These are phyloP conservation scores for Neopestalotiopsis sp. DNA, from an alignment of 2,329 filamentous ascomycete species.

Conservation along the genomic window DNA sequence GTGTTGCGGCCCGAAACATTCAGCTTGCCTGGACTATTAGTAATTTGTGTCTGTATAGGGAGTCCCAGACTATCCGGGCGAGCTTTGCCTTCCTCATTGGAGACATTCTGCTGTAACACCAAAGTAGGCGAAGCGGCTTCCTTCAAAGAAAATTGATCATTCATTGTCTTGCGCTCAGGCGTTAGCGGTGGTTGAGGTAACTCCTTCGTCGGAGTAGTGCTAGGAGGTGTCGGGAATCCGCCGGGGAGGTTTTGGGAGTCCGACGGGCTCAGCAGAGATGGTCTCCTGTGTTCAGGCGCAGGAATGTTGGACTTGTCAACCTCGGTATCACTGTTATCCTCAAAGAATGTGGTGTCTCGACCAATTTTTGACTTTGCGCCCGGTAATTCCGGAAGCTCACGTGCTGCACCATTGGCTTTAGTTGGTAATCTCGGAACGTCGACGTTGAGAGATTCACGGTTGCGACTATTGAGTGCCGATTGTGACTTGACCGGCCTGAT, in stretches of 20 bases:
- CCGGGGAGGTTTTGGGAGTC: constrained; percentile 6
- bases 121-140: constrained; percentile 24
- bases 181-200: constrained; percentile 1
- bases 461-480: constrained; percentile 39
- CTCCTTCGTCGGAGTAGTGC: constrained; percentile 6
- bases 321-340: constrained; percentile 57
- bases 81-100: constrained; percentile 24
- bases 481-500: constrained; percentile 66
- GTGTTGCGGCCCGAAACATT: constrained; percentile 46
- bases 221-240: constrained; percentile 15
- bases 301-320: constrained; percentile 21
- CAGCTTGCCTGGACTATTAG: constrained; percentile 37
- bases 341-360: constrained; percentile 52
- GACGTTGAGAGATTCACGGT: constrained; percentile 25
- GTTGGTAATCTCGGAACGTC: constrained; percentile 27
- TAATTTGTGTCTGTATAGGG: constrained; percentile 41
- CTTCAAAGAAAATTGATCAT: neutral
- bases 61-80: constrained; percentile 33
- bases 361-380: constrained; percentile 26
- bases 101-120: constrained; percentile 26
- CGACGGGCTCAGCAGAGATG: neutral
- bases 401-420: constrained; percentile 29
- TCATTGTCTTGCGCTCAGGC: neutral
- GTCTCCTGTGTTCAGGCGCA: neutral
- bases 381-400: constrained; percentile 32